These are phyloP conservation scores for Limnomonas spitsbergensis DNA, from an alignment of 139 green algal genomes.

Conservation along the genomic window DNA sequence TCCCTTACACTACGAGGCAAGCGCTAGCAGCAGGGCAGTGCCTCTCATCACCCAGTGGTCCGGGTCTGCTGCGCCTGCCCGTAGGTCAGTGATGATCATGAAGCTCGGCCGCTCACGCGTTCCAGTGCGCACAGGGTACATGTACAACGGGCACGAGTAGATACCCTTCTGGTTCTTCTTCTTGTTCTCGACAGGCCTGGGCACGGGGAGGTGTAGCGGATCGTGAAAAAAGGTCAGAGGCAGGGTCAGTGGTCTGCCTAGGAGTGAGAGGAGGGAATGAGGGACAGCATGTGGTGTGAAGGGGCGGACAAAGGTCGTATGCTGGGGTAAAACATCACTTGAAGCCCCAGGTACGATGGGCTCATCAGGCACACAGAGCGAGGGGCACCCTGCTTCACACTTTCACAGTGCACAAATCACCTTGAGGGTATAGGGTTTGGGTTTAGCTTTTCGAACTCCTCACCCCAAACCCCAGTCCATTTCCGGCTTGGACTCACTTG, in stretches of 20 bases:
- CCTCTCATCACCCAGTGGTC: slow-evolving; percentile 68
- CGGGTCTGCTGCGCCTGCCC: slow-evolving; percentile 57
- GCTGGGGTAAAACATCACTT: too few relatives aligned
- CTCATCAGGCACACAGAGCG: too few relatives aligned
- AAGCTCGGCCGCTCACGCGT: slow-evolving; percentile 76
- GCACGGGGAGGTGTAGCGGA: slow-evolving; percentile 67
- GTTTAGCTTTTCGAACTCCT: too few relatives aligned
- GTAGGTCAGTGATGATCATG: slow-evolving; percentile 78
- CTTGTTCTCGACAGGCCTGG: slow-evolving; percentile 74
- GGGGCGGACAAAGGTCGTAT: too few relatives aligned
- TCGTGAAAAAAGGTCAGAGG: not conserved
- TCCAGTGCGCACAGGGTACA: slow-evolving; percentile 77
- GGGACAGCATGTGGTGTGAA: too few relatives aligned
- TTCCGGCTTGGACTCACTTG: slow-evolving; percentile 49
- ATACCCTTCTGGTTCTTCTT: slow-evolving; percentile 63
- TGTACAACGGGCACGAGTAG: slow-evolving; percentile 80
- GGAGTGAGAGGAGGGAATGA: too few relatives aligned
- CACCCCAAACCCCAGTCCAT: too few relatives aligned
- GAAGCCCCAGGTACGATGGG: too few relatives aligned
- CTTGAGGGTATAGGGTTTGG: too few relatives aligned
- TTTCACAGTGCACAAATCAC: too few relatives aligned
- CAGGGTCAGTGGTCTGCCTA: too few relatives aligned
- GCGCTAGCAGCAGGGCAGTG: slow-evolving; percentile 26
- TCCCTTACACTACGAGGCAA: slow-evolving; percentile 26
- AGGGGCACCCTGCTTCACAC: too few relatives aligned